Conservation (phyloP, 768 basidiomycete genomes). For the Artomyces pyxidatus region DNA sequence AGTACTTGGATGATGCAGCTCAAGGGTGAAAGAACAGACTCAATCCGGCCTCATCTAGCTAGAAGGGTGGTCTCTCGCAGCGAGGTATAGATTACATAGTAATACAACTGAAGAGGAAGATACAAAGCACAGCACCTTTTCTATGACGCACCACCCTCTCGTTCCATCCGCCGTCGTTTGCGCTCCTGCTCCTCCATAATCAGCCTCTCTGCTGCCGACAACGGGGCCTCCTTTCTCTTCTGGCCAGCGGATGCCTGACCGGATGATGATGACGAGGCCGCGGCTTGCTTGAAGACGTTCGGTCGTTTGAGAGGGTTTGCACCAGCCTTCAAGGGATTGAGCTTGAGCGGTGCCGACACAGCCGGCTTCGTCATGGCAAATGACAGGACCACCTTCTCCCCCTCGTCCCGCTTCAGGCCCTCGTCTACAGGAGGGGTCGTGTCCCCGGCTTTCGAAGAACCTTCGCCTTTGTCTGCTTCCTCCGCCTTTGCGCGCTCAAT, state of each 20-base stretch:
- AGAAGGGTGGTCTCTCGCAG: too few relatives aligned
- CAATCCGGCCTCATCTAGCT: too few relatives aligned
- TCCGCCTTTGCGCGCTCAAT: slow-evolving; percentile 78
- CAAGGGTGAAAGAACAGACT: background rate
- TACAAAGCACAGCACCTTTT: slow-evolving; percentile 2
- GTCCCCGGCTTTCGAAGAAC: slow-evolving; percentile 23
- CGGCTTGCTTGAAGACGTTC: slow-evolving; percentile 61
- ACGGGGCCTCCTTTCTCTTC: slow-evolving; percentile 50
- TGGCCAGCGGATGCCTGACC: slow-evolving; percentile 37
- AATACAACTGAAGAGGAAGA: slow-evolving; percentile 1
- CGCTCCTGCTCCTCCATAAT: slow-evolving; percentile 89
- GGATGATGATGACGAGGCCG: slow-evolving; percentile 28
- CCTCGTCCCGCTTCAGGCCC: slow-evolving; percentile 67
- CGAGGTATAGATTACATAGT: slow-evolving; percentile 3
- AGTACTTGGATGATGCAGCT: background rate
- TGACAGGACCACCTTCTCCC: slow-evolving; percentile 70
- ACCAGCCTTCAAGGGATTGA: slow-evolving; percentile 53
- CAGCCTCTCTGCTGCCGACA: slow-evolving; percentile 79
- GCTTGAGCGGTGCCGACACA: slow-evolving; percentile 39
- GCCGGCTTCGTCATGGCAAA: slow-evolving; percentile 53
- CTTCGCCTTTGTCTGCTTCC: slow-evolving; percentile 25
- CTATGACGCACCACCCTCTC: slow-evolving; percentile 23
- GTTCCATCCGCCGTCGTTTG: slow-evolving; percentile 72
- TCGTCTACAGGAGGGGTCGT: slow-evolving; percentile 38
- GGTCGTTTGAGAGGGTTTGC: slow-evolving; percentile 62